Conservation (phyloP, 1,284 basidiomycete genomes). For the Porodaedalea pini region DNA sequence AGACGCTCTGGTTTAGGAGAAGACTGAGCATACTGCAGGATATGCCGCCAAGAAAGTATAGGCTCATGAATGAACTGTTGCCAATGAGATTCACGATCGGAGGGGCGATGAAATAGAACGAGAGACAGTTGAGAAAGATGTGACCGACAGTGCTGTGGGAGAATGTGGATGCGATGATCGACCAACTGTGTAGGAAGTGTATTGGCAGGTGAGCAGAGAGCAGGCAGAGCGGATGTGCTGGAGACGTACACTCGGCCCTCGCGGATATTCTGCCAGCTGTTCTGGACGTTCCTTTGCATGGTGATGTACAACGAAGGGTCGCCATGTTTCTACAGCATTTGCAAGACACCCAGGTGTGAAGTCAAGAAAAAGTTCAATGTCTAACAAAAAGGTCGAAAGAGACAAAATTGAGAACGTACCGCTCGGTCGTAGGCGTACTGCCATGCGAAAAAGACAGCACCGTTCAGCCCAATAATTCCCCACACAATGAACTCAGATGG, state of each 20-base stretch:
- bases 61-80: constrained; percentile 62
- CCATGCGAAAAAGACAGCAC: constrained; percentile 43
- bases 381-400: background rate
- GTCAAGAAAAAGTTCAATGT: background rate
- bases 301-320: constrained; percentile 51
- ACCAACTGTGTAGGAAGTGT: constrained; percentile 59
- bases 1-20: constrained; percentile 47
- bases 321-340: constrained; percentile 25
- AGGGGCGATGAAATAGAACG: constrained; percentile 77
- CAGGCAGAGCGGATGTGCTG: background rate
- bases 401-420: constrained; percentile 33
- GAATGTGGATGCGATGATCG: constrained; percentile 70
- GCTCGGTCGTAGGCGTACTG: constrained; percentile 34
- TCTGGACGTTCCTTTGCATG: constrained; percentile 69
- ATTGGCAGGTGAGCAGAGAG: background rate
- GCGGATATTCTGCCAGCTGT: constrained; percentile 59
- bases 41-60: constrained; percentile 77
- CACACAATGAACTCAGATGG: constrained; percentile 40
- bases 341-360: background rate
- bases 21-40: constrained; percentile 60
- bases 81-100: constrained; percentile 69
- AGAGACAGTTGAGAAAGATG: constrained; percentile 75
- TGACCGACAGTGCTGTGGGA: constrained; percentile 66
- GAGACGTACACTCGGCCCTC: constrained; percentile 66
- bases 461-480: constrained; percentile 45